These are phyloP conservation scores for Neurospora tetrasperma DNA, from an alignment of 495 filamentous ascomycete species.

Conservation along the genomic window DNA sequence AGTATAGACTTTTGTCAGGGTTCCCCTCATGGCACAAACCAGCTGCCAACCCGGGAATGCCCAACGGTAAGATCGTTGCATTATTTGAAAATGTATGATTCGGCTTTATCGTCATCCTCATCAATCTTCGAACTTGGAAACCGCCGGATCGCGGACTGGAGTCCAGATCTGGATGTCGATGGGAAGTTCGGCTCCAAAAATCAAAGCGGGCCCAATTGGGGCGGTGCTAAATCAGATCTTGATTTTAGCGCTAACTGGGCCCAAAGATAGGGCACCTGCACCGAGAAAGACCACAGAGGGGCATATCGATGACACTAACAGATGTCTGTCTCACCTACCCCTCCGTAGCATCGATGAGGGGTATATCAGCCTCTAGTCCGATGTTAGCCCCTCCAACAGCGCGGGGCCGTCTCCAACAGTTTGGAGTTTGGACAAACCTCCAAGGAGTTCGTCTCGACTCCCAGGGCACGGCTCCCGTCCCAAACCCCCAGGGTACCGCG, in stretches of 20 bases:
- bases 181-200: background rate
- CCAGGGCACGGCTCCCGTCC: background rate
- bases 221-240: background rate
- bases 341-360: background rate
- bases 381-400: background rate
- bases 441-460: background rate
- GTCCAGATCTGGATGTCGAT: background rate
- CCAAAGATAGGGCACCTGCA: background rate
- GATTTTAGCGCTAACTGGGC: background rate
- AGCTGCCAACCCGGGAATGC: background rate
- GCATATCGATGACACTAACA: background rate
- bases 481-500: background rate
- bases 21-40: background rate
- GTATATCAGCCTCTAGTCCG: background rate
- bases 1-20: background rate
- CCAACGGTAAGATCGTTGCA: background rate
- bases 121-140: background rate
- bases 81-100: background rate
- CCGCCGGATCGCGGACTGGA: background rate
- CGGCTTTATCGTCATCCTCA: background rate
- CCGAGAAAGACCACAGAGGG: background rate
- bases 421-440: background rate
- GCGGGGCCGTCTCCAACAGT: background rate
- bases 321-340: background rate
- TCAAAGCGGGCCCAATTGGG: background rate